These are phyloP conservation scores for Crithidia bombi DNA, from an alignment of 208 protist genomes.

Conservation along the genomic window DNA sequence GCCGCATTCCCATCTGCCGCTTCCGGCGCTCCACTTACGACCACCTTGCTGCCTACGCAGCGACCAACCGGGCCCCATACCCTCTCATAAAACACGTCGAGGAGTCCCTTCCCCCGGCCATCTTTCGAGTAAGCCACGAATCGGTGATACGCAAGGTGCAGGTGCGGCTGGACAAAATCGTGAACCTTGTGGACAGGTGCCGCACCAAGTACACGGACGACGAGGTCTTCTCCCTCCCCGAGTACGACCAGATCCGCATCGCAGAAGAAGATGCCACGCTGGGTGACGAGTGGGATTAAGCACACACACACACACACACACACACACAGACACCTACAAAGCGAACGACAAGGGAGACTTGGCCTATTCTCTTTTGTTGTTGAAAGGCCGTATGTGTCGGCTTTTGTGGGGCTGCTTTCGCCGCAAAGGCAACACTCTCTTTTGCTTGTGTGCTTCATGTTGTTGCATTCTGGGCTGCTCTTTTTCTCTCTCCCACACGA, in stretches of 20 bases:
- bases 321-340: neutral
- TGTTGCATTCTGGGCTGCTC: too few relatives aligned
- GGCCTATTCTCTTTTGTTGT: too few relatives aligned
- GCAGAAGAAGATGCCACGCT: slow-evolving; percentile 57
- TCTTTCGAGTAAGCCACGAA: slow-evolving; percentile 57
- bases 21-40: slow-evolving; percentile 67
- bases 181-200: slow-evolving; percentile 60
- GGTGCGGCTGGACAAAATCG: slow-evolving; percentile 67
- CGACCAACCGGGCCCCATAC: slow-evolving; percentile 13
- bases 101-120: slow-evolving; percentile 24
- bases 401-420: too few relatives aligned
- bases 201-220: slow-evolving; percentile 40
- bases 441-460: too few relatives aligned
- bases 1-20: slow-evolving; percentile 68
- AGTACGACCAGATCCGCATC: slow-evolving; percentile 69
- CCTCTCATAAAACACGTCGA: slow-evolving; percentile 52
- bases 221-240: slow-evolving; percentile 69
- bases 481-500: too few relatives aligned
- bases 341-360: too few relatives aligned
- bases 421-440: too few relatives aligned
- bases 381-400: too few relatives aligned
- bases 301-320: too few relatives aligned
- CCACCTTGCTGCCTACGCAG: slow-evolving; percentile 35
- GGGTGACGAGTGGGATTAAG: slow-evolving; percentile 34
- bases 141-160: slow-evolving; percentile 60